Conservation (phyloP, 176 grass and related monocot genomes). For the Oryza brachyantha region DNA sequence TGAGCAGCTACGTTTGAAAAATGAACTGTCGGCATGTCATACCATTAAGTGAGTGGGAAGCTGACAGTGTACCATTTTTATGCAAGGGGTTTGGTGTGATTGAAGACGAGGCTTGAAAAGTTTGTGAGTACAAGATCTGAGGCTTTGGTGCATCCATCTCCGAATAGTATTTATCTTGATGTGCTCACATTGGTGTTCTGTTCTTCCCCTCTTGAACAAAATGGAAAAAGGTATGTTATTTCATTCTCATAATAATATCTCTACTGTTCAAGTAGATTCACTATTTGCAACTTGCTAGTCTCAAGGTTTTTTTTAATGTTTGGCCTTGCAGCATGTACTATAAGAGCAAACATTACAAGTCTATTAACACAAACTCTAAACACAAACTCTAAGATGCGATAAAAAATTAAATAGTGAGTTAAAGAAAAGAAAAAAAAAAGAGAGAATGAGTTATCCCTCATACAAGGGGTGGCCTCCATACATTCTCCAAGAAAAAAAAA, state of each 20-base stretch:
- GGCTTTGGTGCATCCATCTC: not conserved
- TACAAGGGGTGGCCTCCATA: no score
- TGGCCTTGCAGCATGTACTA: no score
- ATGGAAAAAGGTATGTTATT: not conserved
- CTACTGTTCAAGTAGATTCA: not conserved
- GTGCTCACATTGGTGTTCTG: not conserved
- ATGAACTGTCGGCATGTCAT: constrained; percentile 16
- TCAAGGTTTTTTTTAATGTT: no score
- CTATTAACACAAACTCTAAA: no score
- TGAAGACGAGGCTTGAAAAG: not conserved
- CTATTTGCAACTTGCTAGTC: no score
- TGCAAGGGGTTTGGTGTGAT: not conserved
- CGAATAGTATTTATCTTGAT: not conserved
- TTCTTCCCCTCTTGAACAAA: no score
- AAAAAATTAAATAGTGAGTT: no score
- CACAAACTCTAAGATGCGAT: no score
- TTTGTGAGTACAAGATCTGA: not conserved
- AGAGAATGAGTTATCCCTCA: no score
- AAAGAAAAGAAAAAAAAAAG: no score
- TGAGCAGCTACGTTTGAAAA: constrained; percentile 24
- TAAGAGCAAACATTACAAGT: no score
- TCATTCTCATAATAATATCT: not conserved
- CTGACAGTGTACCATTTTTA: not conserved
- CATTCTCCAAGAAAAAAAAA: no score
- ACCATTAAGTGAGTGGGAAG: constrained; percentile 1